Evolutionary conservation across 2,329 filamentous ascomycete species (phyloP).

Genomic region (Phyllosticta citrichinensis): DNA sequence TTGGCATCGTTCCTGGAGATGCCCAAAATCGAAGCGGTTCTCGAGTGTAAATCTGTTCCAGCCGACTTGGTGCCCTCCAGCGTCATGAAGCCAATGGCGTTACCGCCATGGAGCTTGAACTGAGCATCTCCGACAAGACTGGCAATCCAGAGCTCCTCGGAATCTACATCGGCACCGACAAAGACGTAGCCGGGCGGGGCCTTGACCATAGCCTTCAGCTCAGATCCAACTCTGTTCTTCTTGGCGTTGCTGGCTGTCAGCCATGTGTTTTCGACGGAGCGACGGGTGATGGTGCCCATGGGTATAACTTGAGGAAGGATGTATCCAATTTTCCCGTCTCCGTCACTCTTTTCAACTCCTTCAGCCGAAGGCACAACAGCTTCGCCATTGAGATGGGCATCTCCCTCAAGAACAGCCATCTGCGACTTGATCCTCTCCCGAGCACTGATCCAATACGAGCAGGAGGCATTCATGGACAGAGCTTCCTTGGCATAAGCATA

Average conservation of each 20-base stretch:
- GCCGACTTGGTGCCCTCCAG: conserved; percentile 90
- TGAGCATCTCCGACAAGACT: conserved; percentile 89
- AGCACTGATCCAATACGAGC: conserved; percentile 98
- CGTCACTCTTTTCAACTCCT: conserved; percentile 14
- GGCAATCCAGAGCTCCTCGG: conserved; percentile 95
- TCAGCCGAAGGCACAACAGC: conserved; percentile 11
- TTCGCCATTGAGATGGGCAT: conserved; percentile 28
- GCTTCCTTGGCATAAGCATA: conserved; percentile 88
- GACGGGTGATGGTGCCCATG: conserved; percentile 93
- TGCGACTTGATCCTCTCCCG: conserved; percentile 89
- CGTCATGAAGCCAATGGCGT: conserved; percentile 98
- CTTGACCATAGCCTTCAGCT: conserved; percentile 92
- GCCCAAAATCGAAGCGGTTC: conserved; percentile 81
- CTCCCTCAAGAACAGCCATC: conserved; percentile 78
- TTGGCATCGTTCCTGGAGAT: conserved; percentile 95
- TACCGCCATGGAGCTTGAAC: conserved; percentile 90
- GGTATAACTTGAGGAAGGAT: conserved; percentile 94
- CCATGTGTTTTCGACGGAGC: conserved; percentile 97
- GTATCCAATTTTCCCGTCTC: conserved; percentile 51
- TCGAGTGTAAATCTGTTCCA: conserved; percentile 88
- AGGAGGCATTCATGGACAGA: conserved; percentile 95
- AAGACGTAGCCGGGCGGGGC: conserved; percentile 86
- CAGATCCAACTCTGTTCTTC: conserved; percentile 87
- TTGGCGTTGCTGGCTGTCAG: conserved; percentile 96
- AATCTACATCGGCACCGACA: conserved; percentile 95